Percentiles rank a stretch among this genome's conserved stretches.
Evolutionary conservation across 2,329 filamentous ascomycete genomes (phyloP).

Genomic region (Colletotrichum gloeosporioides): DNA sequence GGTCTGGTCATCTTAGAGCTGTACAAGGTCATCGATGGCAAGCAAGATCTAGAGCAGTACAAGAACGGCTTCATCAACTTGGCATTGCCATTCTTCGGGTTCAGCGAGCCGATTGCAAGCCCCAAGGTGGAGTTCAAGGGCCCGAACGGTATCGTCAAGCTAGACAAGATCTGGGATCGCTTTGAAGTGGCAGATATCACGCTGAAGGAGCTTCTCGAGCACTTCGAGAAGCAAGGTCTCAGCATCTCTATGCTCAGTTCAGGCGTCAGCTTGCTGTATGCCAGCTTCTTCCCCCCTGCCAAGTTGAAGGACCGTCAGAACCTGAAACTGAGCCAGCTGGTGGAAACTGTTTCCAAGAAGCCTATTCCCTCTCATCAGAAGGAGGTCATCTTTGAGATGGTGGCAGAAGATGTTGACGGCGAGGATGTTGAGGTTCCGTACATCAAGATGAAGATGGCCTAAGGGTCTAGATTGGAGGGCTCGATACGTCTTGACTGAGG

Average conservation of each 20-base stretch:
- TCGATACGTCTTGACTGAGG: not conserved
- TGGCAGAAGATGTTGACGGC: slow-evolving; percentile 84
- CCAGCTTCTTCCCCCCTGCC: slow-evolving; percentile 82
- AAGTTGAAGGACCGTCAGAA: slow-evolving; percentile 82
- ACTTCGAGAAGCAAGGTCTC: slow-evolving; percentile 83
- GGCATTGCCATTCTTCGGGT: slow-evolving; percentile 95
- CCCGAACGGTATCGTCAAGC: slow-evolving; percentile 76
- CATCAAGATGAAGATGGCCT: slow-evolving; percentile 81
- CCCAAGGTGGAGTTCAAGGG: slow-evolving; percentile 91
- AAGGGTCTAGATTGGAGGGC: not conserved
- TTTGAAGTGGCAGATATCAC: slow-evolving; percentile 91
- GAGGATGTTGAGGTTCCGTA: slow-evolving; percentile 98
- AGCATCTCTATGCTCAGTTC: slow-evolving; percentile 93
- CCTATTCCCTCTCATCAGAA: slow-evolving; percentile 88
- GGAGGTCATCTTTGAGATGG: slow-evolving; percentile 96
- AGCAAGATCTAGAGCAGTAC: slow-evolving; percentile 97
- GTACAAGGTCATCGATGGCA: slow-evolving; percentile 96
- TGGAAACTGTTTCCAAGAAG: slow-evolving; percentile 91
- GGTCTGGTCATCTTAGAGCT: slow-evolving; percentile 91
- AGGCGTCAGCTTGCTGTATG: slow-evolving; percentile 94
- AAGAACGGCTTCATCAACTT: slow-evolving; percentile 99
- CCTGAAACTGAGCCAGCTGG: slow-evolving; percentile 87
- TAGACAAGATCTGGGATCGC: slow-evolving; percentile 98
- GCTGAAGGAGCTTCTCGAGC: slow-evolving; percentile 79
- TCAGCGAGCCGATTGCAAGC: slow-evolving; percentile 94